phyloP scores from a whole-genome alignment of 139 green algal genomes.

The Chlorella sp. region DNA sequence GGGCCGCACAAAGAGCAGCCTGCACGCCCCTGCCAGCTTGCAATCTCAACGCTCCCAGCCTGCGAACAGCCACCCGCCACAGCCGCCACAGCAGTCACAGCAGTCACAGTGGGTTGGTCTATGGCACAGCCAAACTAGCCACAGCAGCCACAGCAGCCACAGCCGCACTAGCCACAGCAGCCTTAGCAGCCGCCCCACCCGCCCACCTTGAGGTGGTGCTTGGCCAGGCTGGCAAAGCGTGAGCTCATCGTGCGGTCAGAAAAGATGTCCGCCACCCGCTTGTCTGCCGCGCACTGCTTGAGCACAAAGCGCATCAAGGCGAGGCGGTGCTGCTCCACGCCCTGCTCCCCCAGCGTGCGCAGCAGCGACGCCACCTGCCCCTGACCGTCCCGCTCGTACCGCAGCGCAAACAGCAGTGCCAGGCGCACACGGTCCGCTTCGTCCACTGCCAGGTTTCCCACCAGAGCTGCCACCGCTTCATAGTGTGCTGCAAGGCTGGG shows the following conservation, averaged over 20 bases:
- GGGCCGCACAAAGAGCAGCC: too few relatives aligned
- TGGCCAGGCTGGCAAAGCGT: conserved; percentile 65
- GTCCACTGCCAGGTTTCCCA: conserved; percentile 18
- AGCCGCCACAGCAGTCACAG: too few relatives aligned
- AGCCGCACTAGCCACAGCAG: too few relatives aligned
- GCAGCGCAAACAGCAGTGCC: conserved; percentile 88
- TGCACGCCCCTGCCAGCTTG: neutral
- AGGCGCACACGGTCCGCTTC: conserved; percentile 69
- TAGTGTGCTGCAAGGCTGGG: conserved; percentile 36
- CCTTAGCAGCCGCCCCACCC: too few relatives aligned
- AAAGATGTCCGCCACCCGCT: conserved; percentile 89
- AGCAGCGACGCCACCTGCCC: conserved; percentile 45
- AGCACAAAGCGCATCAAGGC: conserved; percentile 60
- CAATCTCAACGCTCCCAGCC: neutral
- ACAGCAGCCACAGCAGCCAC: too few relatives aligned
- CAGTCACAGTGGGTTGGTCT: too few relatives aligned
- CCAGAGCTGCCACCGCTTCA: conserved; percentile 34
- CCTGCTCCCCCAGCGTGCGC: conserved; percentile 43
- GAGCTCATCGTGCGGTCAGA: conserved; percentile 69
- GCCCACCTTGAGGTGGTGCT: conserved; percentile 76
- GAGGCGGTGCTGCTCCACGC: conserved; percentile 14
- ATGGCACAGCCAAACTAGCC: too few relatives aligned
- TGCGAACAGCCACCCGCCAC: neutral
- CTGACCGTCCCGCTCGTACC: conserved; percentile 89
- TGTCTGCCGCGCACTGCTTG: conserved; percentile 47